phyloP scores from a whole-genome alignment of 768 basidiomycete genomes.

The Chalciporus sphaerocephalus region DNA sequence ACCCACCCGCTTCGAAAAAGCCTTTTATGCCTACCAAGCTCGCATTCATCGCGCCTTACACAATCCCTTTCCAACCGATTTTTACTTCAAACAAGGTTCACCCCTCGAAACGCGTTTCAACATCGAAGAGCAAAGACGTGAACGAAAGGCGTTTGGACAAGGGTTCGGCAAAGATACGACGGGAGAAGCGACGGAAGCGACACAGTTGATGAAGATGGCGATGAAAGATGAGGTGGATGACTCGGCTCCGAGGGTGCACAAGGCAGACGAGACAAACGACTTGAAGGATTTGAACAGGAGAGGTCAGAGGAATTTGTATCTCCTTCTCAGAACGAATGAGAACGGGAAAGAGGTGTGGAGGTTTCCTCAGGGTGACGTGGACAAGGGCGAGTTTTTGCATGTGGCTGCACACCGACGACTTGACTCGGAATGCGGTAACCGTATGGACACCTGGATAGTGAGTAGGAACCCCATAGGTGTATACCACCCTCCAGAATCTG shows the following conservation, averaged over 20 bases:
- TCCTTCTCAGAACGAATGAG: slow-evolving; percentile 58
- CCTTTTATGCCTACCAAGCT: slow-evolving; percentile 80
- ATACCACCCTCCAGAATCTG: slow-evolving; percentile 46
- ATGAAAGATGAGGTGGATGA: slow-evolving; percentile 59
- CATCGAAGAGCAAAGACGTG: slow-evolving; percentile 68
- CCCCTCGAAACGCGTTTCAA: slow-evolving; percentile 78
- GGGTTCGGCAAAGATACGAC: slow-evolving; percentile 45
- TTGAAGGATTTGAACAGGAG: slow-evolving; percentile 74
- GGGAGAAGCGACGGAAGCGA: slow-evolving; percentile 40
- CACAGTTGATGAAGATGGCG: slow-evolving; percentile 55
- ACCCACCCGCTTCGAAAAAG: slow-evolving; percentile 68
- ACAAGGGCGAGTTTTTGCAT: slow-evolving; percentile 69
- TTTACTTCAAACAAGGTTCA: slow-evolving; percentile 93
- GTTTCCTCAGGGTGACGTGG: slow-evolving; percentile 68
- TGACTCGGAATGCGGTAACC: slow-evolving; percentile 63
- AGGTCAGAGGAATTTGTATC: slow-evolving; percentile 83
- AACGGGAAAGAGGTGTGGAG: slow-evolving; percentile 61
- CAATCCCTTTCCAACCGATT: slow-evolving; percentile 83
- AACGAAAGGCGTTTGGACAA: slow-evolving; percentile 69
- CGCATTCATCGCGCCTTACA: slow-evolving; percentile 81
- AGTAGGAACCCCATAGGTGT: slow-evolving; percentile 84
- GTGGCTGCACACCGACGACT: slow-evolving; percentile 76
- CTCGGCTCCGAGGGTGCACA: slow-evolving; percentile 55
- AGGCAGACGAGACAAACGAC: slow-evolving; percentile 58
- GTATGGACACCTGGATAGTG: slow-evolving; percentile 95